These are phyloP conservation scores for Athelia psychrophila DNA, from an alignment of 1,284 basidiomycete genomes.

Conservation along the genomic window DNA sequence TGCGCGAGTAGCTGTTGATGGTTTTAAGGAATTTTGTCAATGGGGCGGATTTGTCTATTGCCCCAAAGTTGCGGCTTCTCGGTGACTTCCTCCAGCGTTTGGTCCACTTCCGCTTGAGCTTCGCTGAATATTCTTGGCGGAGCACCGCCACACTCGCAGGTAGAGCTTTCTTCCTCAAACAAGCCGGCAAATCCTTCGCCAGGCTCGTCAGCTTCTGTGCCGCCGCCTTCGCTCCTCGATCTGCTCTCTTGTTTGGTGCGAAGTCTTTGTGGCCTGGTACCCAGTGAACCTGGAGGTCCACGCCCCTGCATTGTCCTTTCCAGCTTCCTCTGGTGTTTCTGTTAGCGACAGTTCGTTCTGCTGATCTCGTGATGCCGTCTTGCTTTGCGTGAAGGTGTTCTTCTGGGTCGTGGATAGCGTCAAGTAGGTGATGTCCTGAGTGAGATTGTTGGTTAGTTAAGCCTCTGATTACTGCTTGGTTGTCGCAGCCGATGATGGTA, in stretches of 20 bases:
- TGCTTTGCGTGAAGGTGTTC: background rate
- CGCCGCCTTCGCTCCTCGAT: background rate
- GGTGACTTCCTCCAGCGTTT: slow-evolving; percentile 1
- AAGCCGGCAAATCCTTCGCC: background rate
- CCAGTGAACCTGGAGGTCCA: background rate
- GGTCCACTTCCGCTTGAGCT: background rate
- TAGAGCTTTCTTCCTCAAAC: background rate
- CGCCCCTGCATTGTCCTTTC: background rate
- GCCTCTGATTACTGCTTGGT: background rate
- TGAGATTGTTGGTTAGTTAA: background rate
- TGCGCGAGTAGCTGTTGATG: background rate
- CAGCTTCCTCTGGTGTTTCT: background rate
- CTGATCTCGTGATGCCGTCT: background rate
- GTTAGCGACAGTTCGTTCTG: background rate
- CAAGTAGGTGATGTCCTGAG: background rate
- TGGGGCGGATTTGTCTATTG: background rate
- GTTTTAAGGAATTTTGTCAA: slow-evolving; percentile 2
- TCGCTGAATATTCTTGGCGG: background rate
- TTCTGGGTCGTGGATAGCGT: background rate
- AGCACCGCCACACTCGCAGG: background rate
- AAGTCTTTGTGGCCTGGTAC: background rate
- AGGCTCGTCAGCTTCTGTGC: background rate
- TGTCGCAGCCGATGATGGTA: background rate
- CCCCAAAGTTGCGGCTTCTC: background rate
- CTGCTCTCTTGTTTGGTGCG: background rate